These are phyloP conservation scores for Penicillium sp. DNA, from an alignment of 2,329 filamentous ascomycete species.

Conservation along the genomic window DNA sequence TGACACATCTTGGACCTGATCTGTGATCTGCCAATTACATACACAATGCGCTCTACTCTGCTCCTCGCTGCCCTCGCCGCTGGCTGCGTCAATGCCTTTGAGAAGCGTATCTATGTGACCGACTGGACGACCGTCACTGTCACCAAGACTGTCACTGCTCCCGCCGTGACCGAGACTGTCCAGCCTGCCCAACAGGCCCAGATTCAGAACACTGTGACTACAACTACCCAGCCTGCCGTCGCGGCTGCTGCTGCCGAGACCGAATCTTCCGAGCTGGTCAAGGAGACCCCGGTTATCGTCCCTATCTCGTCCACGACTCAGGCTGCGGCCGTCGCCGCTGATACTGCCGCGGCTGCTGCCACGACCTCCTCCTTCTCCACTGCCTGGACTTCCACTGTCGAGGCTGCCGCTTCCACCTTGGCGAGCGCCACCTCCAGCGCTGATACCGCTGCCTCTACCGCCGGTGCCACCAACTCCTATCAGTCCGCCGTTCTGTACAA, in stretches of 20 bases:
- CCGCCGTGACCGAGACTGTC: conserved; percentile 34
- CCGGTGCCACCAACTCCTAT: conserved; percentile 33
- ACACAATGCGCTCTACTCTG: conserved; percentile 40
- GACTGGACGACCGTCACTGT: conserved; percentile 43
- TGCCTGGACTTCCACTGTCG: conserved; percentile 43
- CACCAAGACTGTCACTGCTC: conserved; percentile 39
- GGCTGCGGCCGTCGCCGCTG: conserved; percentile 16
- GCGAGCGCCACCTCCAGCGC: conserved; percentile 37
- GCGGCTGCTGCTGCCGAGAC: background rate
- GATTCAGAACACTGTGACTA: conserved; percentile 3
- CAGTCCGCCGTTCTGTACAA: conserved; percentile 58
- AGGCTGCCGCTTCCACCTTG: conserved; percentile 45
- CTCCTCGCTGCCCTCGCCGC: conserved; percentile 42
- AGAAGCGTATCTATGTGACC: conserved; percentile 43
- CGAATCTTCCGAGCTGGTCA: conserved; percentile 10
- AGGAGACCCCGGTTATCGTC: conserved; percentile 22
- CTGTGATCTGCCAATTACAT: conserved; percentile 28
- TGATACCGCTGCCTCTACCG: conserved; percentile 47
- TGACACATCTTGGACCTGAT: conserved; percentile 25
- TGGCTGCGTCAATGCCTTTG: conserved; percentile 38
- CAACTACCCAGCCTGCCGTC: conserved; percentile 3
- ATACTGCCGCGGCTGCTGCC: conserved; percentile 15
- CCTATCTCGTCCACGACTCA: conserved; percentile 19
- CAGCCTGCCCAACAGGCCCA: conserved; percentile 16
- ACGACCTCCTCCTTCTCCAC: conserved; percentile 24